A percentile compares a stretch with the other conserved stretches of the same genome.
Evolutionary conservation across 2,329 filamentous ascomycete species (phyloP).

Genomic region (Botrytis fragariae): DNA sequence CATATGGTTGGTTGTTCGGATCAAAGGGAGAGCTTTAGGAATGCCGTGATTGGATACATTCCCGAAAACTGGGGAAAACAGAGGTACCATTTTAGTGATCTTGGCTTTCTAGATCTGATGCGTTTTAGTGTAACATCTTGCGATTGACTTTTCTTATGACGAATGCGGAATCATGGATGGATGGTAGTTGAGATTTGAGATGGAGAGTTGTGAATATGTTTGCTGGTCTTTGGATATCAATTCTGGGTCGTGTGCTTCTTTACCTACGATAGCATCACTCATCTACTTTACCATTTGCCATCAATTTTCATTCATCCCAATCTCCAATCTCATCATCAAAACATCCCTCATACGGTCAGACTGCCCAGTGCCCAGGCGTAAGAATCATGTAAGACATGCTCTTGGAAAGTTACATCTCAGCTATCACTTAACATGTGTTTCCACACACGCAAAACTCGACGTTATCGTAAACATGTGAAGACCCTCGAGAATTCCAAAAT

Average conservation of each 20-base stretch:
- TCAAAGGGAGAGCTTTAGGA: constrained; percentile 17
- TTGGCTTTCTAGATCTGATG: constrained; percentile 10
- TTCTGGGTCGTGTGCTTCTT: not conserved
- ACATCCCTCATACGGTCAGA: not conserved
- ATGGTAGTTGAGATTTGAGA: not conserved
- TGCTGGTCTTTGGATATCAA: not conserved
- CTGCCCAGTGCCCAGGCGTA: constrained; percentile 1
- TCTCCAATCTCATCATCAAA: not conserved
- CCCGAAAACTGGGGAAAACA: constrained; percentile 15
- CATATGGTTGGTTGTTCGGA: constrained; percentile 9
- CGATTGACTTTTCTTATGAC: not conserved
- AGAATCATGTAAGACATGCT: not conserved
- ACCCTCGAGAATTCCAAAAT: not conserved
- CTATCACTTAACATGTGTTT: not conserved
- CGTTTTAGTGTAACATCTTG: not conserved
- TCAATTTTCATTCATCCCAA: not conserved
- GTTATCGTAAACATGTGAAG: constrained; percentile 2
- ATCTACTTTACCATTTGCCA: not conserved
- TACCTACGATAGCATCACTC: not conserved
- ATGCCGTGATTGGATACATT: constrained; percentile 20
- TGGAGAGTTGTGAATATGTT: not conserved
- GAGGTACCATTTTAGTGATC: constrained; percentile 1
- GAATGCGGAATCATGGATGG: not conserved
- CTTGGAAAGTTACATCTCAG: not conserved
- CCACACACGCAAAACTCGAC: not conserved